Percentiles rank a stretch among this genome's conserved stretches.
Evolutionary conservation across 225 moss, liverwort and hornwort species (phyloP).

Genomic region (Physcomitrium patens): DNA sequence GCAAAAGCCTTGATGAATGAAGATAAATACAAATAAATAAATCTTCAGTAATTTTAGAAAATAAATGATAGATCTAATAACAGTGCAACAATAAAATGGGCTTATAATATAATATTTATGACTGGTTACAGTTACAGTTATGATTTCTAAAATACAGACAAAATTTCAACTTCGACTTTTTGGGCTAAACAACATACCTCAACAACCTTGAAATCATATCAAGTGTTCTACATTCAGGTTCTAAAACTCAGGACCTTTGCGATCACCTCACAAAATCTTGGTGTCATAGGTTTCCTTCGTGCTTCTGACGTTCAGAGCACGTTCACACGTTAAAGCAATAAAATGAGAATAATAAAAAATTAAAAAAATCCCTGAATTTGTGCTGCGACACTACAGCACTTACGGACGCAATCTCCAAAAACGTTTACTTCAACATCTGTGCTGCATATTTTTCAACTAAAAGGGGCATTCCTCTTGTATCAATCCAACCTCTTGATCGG

Average conservation of each 20-base stretch:
- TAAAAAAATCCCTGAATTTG: background rate
- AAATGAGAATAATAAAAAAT: background rate
- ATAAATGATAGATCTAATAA: too few relatives aligned
- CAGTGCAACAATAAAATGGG: too few relatives aligned
- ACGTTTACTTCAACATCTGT: background rate
- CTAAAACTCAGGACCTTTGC: background rate
- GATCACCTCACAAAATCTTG: background rate
- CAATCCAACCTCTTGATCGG: slow-evolving; percentile 30
- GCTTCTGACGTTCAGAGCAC: background rate
- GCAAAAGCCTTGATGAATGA: too few relatives aligned
- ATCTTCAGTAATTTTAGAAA: too few relatives aligned
- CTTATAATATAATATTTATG: too few relatives aligned
- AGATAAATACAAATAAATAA: too few relatives aligned
- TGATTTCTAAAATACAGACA: too few relatives aligned
- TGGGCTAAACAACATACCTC: too few relatives aligned
- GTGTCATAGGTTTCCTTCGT: background rate
- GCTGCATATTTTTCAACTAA: background rate
- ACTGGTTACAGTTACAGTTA: too few relatives aligned
- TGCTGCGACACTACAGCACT: slow-evolving; percentile 2
- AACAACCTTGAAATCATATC: too few relatives aligned
- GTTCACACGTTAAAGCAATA: background rate
- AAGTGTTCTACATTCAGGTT: too few relatives aligned
- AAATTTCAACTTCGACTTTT: too few relatives aligned
- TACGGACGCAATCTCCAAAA: slow-evolving; percentile 19
- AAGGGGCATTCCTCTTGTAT: slow-evolving; percentile 19